A percentile compares a stretch with the other conserved stretches of the same genome.
These are phyloP conservation scores for Rhododendron mucronatum DNA, from an alignment of 148 eudicot species.

Conservation along the genomic window DNA sequence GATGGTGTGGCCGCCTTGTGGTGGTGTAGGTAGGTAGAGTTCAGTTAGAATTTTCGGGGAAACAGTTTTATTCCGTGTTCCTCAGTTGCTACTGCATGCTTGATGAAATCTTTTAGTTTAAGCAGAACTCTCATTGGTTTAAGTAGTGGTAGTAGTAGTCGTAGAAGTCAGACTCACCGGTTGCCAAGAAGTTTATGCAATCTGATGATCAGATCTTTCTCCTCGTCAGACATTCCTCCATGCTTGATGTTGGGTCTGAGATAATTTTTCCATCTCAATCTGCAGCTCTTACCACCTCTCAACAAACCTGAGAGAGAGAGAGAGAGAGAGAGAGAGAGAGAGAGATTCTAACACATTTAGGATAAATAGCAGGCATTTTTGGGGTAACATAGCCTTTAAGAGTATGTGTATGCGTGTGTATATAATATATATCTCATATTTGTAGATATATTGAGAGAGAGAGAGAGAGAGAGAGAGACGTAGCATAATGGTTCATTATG, in stretches of 20 bases:
- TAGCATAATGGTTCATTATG: not conserved
- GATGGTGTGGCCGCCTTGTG: not conserved
- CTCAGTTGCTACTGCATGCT: not conserved
- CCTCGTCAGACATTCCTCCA: slow-evolving; percentile 23
- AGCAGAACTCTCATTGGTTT: not conserved
- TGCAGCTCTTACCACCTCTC: slow-evolving; percentile 33
- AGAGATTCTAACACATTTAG: not conserved
- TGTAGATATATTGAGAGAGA: not conserved
- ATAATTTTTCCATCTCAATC: slow-evolving; percentile 35
- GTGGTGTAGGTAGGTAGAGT: not conserved
- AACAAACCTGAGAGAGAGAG: slow-evolving; percentile 14
- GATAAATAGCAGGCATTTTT: too few relatives aligned
- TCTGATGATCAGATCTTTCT: slow-evolving; percentile 18
- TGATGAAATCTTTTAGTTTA: not conserved
- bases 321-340: not conserved
- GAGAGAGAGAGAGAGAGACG: not conserved
- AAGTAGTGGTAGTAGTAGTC: not conserved
- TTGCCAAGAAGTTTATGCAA: slow-evolving; percentile 22
- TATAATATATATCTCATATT: not conserved
- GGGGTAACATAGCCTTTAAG: too few relatives aligned
- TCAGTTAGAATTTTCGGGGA: not conserved
- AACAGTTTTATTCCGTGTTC: not conserved
- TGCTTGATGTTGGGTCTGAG: slow-evolving; percentile 31
- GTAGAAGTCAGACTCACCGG: slow-evolving; percentile 1
- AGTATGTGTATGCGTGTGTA: too few relatives aligned